Evolutionary conservation across 2,329 filamentous ascomycete species (phyloP).

Genomic region (Trichoderma atroviride): DNA sequence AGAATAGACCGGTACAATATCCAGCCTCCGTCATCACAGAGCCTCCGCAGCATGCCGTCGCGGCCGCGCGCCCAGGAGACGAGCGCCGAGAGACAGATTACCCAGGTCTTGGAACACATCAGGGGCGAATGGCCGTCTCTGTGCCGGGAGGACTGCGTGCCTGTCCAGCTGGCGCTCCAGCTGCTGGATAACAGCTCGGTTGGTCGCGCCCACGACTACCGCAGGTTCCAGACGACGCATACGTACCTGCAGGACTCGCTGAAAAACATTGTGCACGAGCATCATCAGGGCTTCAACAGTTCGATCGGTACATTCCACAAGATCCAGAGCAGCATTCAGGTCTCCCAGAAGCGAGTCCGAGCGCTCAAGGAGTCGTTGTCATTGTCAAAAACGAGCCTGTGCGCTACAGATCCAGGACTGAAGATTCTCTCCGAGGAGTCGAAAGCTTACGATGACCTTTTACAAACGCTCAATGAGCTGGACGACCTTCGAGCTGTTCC

Average conservation of each 20-base stretch:
- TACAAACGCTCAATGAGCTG: conserved; percentile 80
- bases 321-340: conserved; percentile 90
- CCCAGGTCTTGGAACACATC: conserved; percentile 76
- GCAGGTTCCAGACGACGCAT: conserved; percentile 81
- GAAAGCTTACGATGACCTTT: conserved; percentile 85
- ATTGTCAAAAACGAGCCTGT: conserved; percentile 77
- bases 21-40: conserved; percentile 41
- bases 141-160: conserved; percentile 84
- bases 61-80: conserved; percentile 46
- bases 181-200: conserved; percentile 93
- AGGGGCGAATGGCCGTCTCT: conserved; percentile 90
- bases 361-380: conserved; percentile 80
- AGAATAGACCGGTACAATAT: conserved; percentile 45
- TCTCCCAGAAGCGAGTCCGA: conserved; percentile 83
- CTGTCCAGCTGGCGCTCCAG: conserved; percentile 92
- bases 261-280: conserved; percentile 95
- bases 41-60: conserved; percentile 41
- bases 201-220: conserved; percentile 85
- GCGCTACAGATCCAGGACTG: conserved; percentile 84
- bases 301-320: conserved; percentile 99
- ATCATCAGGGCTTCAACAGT: conserved; percentile 98
- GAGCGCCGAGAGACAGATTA: conserved; percentile 59
- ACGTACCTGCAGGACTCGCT: conserved; percentile 88
- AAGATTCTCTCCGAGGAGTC: conserved; percentile 86
- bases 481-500: conserved; percentile 88